Evolutionary conservation across 2,329 filamentous ascomycete species (phyloP), one percentile per base, ranked within the genome.

Genomic region (Fusarium liriodendri): DNA sequence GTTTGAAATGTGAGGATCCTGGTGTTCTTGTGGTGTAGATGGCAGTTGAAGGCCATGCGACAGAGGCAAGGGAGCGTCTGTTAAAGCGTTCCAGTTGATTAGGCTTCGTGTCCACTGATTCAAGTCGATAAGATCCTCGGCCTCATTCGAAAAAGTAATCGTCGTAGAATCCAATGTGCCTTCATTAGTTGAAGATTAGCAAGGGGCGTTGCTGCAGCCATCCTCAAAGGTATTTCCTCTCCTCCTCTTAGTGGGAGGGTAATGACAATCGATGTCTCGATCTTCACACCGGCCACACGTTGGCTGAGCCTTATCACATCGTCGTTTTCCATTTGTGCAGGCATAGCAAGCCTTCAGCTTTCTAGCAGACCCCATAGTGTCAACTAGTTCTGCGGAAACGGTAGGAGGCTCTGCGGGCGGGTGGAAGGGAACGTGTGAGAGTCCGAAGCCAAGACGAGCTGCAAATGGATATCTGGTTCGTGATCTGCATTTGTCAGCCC

Each of bases 281-380:
- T 70, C 67, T n/a, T 62, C 59, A 20, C 67, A 70, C 4, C 67
- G 67, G 20, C 64, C 59, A 18, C 67, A 70, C 16, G 27, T n/a
- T 27, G 67, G 67, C 18, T 60, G 52, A 5, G 42, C 42, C 54
- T 54, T 67, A 20, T 70, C 64, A 29, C 67, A 70, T n/a, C 64
- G 64, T 16, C 67, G 59, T 35, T 70, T 70, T 18, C 64, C 67
- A 11, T n/a, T 63, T 11, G 67, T 62, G 27, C 67, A 70, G n/a
- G 67, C n/a, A n/a, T 52, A 32, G 32, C 67, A 70, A 5, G 67
- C 67, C 33, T 67, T 66, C 18, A 52, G 7, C n/a, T 66, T 62
- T 9, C 45, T 45, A 14, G 45, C n/a, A 14, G 57, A 33, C 7
- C 45, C 25, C 64, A 66, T 66, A 22, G 57, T 37, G 33, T 16